Conservation (phyloP, 495 filamentous ascomycete genomes). For the Achaetomiella virescens region DNA sequence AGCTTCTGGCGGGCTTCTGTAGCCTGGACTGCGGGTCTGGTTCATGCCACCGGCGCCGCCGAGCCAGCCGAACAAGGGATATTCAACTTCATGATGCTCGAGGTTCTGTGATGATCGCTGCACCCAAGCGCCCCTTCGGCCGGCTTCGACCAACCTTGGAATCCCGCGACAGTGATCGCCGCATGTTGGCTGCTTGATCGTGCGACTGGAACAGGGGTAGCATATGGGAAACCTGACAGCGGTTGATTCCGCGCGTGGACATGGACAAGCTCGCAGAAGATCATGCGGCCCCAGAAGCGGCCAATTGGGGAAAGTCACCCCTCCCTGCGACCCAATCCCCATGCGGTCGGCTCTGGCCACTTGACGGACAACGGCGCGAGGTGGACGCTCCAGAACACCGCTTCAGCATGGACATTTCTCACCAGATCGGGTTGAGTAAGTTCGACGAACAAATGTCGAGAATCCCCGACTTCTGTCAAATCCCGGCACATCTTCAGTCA, state of each 20-base stretch:
- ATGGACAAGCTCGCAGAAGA: conserved; percentile 17
- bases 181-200: too few relatives aligned
- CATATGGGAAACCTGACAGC: too few relatives aligned
- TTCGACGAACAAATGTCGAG: not conserved
- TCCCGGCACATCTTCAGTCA: too few relatives aligned
- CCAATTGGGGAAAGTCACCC: conserved; percentile 28
- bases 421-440: not conserved
- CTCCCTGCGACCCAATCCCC: conserved; percentile 27
- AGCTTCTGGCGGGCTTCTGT: not conserved
- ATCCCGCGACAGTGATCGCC: too few relatives aligned
- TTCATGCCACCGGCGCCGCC: conserved; percentile 5
- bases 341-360: conserved; percentile 24
- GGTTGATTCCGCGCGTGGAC: too few relatives aligned
- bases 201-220: too few relatives aligned
- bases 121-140: too few relatives aligned
- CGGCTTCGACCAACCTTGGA: too few relatives aligned
- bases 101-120: too few relatives aligned
- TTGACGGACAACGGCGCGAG: too few relatives aligned
- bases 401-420: not conserved
- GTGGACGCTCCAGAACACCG: too few relatives aligned
- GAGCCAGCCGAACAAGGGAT: not conserved
- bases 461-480: not conserved
- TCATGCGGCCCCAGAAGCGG: conserved; percentile 23
- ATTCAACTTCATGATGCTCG: too few relatives aligned
- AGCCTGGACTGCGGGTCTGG: conserved; percentile 1